Conservation (phyloP, 75 land plant species). For the Pinus tabuliformis region DNA sequence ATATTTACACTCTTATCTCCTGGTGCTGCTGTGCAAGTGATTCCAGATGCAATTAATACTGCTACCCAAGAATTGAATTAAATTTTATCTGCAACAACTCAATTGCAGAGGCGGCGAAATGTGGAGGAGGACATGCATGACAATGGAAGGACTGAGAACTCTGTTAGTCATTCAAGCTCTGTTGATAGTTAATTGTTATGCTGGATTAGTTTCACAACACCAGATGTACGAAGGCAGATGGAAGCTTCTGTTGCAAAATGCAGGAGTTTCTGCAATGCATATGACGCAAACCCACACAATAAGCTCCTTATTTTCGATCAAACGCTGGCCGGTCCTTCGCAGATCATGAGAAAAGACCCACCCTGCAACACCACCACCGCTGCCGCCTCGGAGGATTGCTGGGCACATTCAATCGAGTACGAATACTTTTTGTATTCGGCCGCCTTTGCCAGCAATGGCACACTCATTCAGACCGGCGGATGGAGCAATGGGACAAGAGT, state of each 20-base stretch:
- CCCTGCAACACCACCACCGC: constrained; percentile 12
- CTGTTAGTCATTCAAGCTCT: too few relatives aligned
- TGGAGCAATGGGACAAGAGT: constrained; percentile 32
- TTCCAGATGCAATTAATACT: too few relatives aligned
- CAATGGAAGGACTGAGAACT: too few relatives aligned
- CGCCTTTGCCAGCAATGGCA: constrained; percentile 49
- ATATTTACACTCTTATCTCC: too few relatives aligned
- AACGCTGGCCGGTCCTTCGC: constrained; percentile 43
- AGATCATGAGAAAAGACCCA: constrained; percentile 21
- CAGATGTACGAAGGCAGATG: constrained; percentile 22
- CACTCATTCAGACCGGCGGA: constrained; percentile 77
- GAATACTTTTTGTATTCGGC: constrained; percentile 85
- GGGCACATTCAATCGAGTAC: constrained; percentile 65
- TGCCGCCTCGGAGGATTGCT: constrained; percentile 44
- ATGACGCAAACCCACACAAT: constrained; percentile 51
- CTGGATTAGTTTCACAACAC: too few relatives aligned
- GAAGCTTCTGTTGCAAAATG: constrained; percentile 41
- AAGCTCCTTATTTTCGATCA: constrained; percentile 64
- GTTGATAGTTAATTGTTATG: too few relatives aligned
- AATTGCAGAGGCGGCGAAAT: too few relatives aligned
- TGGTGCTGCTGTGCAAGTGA: too few relatives aligned
- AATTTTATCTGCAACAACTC: too few relatives aligned
- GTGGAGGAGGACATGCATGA: too few relatives aligned
- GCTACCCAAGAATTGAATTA: too few relatives aligned
- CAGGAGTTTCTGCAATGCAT: constrained; percentile 84